Evolutionary conservation across 192 early-diverging fungal species (phyloP), one percentile per base, ranked within the genome.

Genomic region (Coemansia sp.): DNA sequence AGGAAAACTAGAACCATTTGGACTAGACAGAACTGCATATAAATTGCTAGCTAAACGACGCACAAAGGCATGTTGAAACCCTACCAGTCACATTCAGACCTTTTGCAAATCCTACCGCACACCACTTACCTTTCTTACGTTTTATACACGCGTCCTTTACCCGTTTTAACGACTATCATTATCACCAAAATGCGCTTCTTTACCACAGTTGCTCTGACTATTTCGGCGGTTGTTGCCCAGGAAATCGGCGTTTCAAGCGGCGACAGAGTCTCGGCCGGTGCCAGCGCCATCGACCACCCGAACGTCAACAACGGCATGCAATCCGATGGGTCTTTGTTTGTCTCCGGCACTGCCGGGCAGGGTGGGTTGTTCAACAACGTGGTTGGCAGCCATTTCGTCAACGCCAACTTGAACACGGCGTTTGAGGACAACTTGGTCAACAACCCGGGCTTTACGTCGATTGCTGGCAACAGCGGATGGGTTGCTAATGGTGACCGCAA

Each of bases 241-340:
- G 57, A 77, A 16, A 62, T 77, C 18, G 68, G 69, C 23, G 59
- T 64, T 16, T 26, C 65, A 1, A 60, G 54, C 22, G 69, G 62
- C 3, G 4, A 65, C 48, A 62, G 45, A 10, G 59, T 68, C 4
- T 37, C 65, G 22, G 27, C 69, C 1, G 74, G 74, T 1, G 47
- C 58, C 39, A 71, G 41, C 45, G 74, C 69, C 3, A 71, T 77
- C 22, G 50, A 68, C 54, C 52, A 57, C 14, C 64, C 74, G 11
- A 71, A 71, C 19, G 51, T 68, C 24, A 77, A 77, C 61, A 77
- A 76, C 23, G 74, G 68, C 23, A 45, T 65, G 32, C 64, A 71
- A 29, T 24, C 51, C 9, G 74, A 71, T 14, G 50, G 61, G 0
- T 71, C 74, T 16, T 54, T 71, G 8, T 64, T 66, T 18, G 45